These are phyloP conservation scores for Beauveria sp. DNA, from an alignment of 2,329 filamentous ascomycete species.

Conservation along the genomic window DNA sequence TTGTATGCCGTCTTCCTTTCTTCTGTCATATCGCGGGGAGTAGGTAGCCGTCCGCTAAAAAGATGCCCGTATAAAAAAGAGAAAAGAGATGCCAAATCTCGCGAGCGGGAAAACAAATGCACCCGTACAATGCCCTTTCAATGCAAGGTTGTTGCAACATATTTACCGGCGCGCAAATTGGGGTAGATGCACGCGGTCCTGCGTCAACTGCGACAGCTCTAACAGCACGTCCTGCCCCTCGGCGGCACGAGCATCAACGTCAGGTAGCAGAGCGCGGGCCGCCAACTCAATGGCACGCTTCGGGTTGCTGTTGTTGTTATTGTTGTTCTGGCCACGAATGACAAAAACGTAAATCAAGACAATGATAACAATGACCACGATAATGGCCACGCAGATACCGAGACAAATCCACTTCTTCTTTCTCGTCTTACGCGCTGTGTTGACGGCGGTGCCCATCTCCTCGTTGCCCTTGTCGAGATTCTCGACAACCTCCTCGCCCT, in stretches of 20 bases:
- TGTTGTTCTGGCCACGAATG: constrained; percentile 21
- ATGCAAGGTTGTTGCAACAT: not conserved
- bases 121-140: not conserved
- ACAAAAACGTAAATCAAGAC: constrained; percentile 43
- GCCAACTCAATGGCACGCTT: constrained; percentile 19
- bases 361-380: constrained; percentile 43
- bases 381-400: constrained; percentile 56
- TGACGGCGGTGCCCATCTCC: constrained; percentile 74
- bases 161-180: constrained; percentile 16
- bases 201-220: constrained; percentile 14
- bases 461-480: constrained; percentile 81
- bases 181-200: constrained; percentile 19
- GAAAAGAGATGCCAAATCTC: not conserved
- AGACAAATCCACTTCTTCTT: constrained; percentile 98
- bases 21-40: not conserved
- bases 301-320: constrained; percentile 19
- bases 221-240: constrained; percentile 13
- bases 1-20: not conserved
- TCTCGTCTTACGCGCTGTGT: constrained; percentile 69
- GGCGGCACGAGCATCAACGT: not conserved
- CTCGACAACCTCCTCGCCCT: constrained; percentile 75
- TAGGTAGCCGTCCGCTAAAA: not conserved
- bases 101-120: not conserved
- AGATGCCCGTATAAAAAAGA: not conserved
- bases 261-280: constrained; percentile 3